A percentile compares a stretch with the other conserved stretches of the same genome.
Conservation (phyloP, 2,329 filamentous ascomycete species). For the Verticillium klebahnii region DNA sequence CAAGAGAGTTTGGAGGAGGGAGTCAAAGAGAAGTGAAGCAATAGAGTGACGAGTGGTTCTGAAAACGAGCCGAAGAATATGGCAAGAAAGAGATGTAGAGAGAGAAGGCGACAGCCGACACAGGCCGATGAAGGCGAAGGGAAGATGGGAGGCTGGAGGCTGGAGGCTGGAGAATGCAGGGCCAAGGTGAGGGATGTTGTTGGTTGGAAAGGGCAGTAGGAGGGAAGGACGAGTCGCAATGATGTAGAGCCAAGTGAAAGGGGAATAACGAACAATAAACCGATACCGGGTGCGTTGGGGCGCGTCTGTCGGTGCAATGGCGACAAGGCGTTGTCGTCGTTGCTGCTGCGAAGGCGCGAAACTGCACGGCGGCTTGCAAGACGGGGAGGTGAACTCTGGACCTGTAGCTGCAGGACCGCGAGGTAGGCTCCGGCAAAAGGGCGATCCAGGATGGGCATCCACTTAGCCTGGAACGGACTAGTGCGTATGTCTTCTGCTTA, state of each 20-base stretch:
- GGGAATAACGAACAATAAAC: slow-evolving; percentile 15
- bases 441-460: background rate
- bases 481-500: background rate
- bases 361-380: background rate
- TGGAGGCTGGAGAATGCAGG: background rate
- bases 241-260: slow-evolving; percentile 11
- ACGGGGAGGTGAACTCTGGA: background rate
- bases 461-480: background rate
- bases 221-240: slow-evolving; percentile 7
- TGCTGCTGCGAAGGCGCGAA: background rate
- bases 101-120: background rate
- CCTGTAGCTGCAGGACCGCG: background rate
- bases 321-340: background rate
- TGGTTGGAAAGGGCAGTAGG: slow-evolving; percentile 4
- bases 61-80: slow-evolving; percentile 4
- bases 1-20: slow-evolving; percentile 16
- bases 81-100: background rate
- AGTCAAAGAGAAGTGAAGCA: slow-evolving; percentile 9
- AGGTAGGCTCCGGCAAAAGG: background rate
- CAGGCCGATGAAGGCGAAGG: slow-evolving; percentile 4
- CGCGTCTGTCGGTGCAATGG: background rate
- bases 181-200: background rate
- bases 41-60: slow-evolving; percentile 5
- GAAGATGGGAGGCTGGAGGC: slow-evolving; percentile 6
- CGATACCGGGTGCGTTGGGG: background rate